phyloP scores from a whole-genome alignment of 371 early-diverging fungal genomes.

The Rhizoclosmatium hyalinum region DNA sequence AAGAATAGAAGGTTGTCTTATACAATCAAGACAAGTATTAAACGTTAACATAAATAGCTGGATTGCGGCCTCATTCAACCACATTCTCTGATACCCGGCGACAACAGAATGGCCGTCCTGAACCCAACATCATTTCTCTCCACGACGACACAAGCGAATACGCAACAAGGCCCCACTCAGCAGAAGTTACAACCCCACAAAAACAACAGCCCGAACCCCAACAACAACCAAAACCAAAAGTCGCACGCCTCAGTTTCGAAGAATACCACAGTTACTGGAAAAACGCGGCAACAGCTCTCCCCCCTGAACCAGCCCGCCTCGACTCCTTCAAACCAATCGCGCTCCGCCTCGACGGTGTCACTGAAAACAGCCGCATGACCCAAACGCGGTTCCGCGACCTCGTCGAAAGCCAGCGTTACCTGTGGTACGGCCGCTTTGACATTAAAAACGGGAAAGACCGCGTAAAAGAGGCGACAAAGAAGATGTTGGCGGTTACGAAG shows the following conservation, averaged over 20 bases:
- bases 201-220: background rate
- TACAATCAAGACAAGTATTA: background rate
- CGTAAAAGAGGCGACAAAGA: background rate
- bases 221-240: slow-evolving; percentile 10
- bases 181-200: background rate
- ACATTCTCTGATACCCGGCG: background rate
- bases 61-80: slow-evolving; percentile 5
- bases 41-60: slow-evolving; percentile 4
- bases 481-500: slow-evolving; percentile 25
- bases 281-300: slow-evolving; percentile 46
- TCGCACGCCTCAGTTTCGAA: slow-evolving; percentile 47
- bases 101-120: background rate
- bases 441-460: background rate
- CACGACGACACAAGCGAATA: background rate
- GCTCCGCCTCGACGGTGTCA: slow-evolving; percentile 28
- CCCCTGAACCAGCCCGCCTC: slow-evolving; percentile 26
- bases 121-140: background rate
- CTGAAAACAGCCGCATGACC: slow-evolving; percentile 24
- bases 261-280: slow-evolving; percentile 52
- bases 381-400: slow-evolving; percentile 38
- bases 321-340: slow-evolving; percentile 15
- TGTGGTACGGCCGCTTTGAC: slow-evolving; percentile 46
- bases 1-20: slow-evolving; percentile 38
- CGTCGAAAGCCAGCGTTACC: slow-evolving; percentile 38
- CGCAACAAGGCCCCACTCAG: background rate